Base-by-base conservation (phyloP, 2,329 filamentous ascomycete genomes). In the Aureobasidium leucospermi region DNA sequence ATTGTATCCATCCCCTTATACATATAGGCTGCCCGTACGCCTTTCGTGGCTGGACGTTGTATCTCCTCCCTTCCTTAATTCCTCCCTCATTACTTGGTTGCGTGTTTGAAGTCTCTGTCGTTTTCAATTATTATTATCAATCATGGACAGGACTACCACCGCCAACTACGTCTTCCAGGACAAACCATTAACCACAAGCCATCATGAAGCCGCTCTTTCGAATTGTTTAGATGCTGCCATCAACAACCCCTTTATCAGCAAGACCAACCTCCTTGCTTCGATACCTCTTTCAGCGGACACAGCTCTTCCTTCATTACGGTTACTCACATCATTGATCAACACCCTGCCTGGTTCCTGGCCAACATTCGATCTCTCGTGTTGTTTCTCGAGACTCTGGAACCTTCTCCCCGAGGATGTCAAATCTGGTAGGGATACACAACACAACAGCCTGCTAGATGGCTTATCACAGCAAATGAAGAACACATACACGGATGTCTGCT, bases 371-470 rank as follows among this genome's bases (percentile, higher is more conserved):
- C 61, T 70, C 2, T 66, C 69, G 52, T 70, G 70, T 19, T 72
- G 69, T 48, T 70, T 75, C 58, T 69, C 69, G 4, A 65, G 69
- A 38, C 62, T 76, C 2, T 73, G 69, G 66, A 74, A 70, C 52
- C 64, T 68, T 2, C 63, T 77, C 5, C 74, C 75, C 2, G 72
- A 76, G 58, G 65, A 64, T 11, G 66, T 66, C 29, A 75, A 72
- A 56, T 65, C 69, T n/a, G 67, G 67, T 19, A 63, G 51, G 31
- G 62, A 63, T 28, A 60, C 65, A 1, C 23, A 59, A 28, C 42
- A 62, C 6, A 60, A 46, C 13, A 29, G 53, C 41, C 60, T 69
- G 13, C 47, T 68, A 28, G 63, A 67, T 5, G 48, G 60, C 15
- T 61, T 65, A 42, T 56, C 63, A 16, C 60, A 61, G n/a, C 65